Base-by-base conservation (phyloP, 768 basidiomycete genomes). In the Lentinus brumalis region DNA sequence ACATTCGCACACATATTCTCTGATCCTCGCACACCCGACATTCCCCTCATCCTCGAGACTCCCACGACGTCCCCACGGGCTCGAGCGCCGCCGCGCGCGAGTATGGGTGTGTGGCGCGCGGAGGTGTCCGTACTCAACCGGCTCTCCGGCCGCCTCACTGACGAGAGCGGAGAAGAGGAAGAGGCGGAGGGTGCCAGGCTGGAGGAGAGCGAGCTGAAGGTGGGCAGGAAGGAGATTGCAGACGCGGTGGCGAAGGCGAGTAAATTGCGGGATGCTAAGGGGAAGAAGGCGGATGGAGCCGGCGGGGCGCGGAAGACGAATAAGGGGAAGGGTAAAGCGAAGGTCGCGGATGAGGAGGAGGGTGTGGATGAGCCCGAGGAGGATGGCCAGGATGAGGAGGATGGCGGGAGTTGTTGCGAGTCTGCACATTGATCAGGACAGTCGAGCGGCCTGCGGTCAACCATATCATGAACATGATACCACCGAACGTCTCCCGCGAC, bases 41-140 rank as follows among this genome's bases (percentile, higher is more conserved):
- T 94, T 38, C 92, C 92, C 1, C 80, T 96, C 39, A 85, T 96
- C 35, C 80, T 94, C 14, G 93, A 96, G 70, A 94, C 94, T 0
- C 91, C 90, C 0, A 86, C 63, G 92, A 91, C 54, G 50, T 57
- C 2, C 62, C 62, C 9, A 35, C 60, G 30, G 30, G 61, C n/a
- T 35, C 53, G n/a, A 51, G 57, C 32, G 50, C 56, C 2, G 56
- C 39, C 5, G 49, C 47, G 3, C 51, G 54, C 4, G 53, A 57
- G n/a, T 16, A 81, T 81, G 26, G 83, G 82, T 12, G 82, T 89
- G 1, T 94, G 92, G 90, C 79, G 78, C n/a, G 78, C 78, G 54
- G 93, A 96, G 70, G 87, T 93, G 40, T 77, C 79, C 11, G 77
- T 88, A 12, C 75, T 92, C 16, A 81, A 88, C 53, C 64, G 66